Percentiles rank a stretch among this genome's conserved stretches.
These are phyloP conservation scores for Fusarium sp. DNA, from an alignment of 2,329 filamentous ascomycete species.

Conservation along the genomic window DNA sequence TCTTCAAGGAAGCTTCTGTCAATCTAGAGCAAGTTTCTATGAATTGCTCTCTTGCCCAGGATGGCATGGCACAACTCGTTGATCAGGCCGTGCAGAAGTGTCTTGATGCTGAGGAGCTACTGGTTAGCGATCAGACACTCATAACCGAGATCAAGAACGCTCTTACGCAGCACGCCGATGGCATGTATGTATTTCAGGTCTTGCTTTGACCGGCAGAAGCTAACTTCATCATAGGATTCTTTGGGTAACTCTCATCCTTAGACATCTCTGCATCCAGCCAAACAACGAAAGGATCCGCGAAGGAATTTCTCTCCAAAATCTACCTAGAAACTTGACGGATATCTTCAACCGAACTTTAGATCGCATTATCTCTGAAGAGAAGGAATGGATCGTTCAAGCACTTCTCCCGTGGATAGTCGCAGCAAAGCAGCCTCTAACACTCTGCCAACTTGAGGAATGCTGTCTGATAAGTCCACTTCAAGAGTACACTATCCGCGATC, in stretches of 20 bases:
- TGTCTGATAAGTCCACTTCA: background rate
- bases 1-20: fast-evolving
- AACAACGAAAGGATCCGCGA: background rate
- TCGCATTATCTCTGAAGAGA: fast-evolving
- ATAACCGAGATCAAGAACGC: fast-evolving
- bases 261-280: background rate
- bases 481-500: background rate
- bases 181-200: background rate
- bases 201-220: fast-evolving
- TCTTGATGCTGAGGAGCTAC: background rate
- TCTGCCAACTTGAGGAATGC: background rate
- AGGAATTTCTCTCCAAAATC: fast-evolving
- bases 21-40: fast-evolving
- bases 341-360: fast-evolving
- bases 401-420: background rate
- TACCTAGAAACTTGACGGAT: fast-evolving
- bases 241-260: background rate
- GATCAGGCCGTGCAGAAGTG: background rate
- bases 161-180: fast-evolving
- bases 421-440: background rate
- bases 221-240: fast-evolving
- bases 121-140: fast-evolving
- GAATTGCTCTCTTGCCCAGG: fast-evolving
- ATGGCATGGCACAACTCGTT: background rate
- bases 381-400: fast-evolving